phyloP scores from a whole-genome alignment of 257 asterid genomes.

The Solanum gracilifrons region DNA sequence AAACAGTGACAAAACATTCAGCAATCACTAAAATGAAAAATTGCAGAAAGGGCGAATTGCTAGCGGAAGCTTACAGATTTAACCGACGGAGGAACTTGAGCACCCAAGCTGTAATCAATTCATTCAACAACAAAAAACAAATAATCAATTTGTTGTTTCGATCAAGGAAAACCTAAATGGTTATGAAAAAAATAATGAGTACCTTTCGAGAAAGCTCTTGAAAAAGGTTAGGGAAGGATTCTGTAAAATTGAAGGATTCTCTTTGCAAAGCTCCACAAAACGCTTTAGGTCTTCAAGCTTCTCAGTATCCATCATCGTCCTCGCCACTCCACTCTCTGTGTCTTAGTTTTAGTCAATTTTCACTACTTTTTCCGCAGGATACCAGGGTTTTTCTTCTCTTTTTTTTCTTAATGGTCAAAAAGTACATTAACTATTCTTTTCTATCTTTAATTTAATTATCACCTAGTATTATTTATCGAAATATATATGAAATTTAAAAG shows the following conservation, averaged over 20 bases:
- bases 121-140: not conserved
- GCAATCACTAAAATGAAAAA: not conserved
- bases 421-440: not conserved
- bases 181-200: not conserved
- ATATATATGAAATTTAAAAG: not conserved
- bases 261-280: conserved; percentile 34
- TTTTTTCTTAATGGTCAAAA: not conserved
- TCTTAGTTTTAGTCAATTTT: not conserved
- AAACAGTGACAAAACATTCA: not conserved
- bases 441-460: not conserved
- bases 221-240: conserved; percentile 44
- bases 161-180: not conserved
- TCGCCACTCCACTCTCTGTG: not conserved
- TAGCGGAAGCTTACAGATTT: conserved; percentile 30
- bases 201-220: conserved; percentile 60
- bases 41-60: not conserved
- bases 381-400: not conserved
- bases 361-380: not conserved
- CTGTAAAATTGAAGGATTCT: conserved; percentile 36
- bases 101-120: conserved; percentile 39
- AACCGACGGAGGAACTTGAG: conserved; percentile 29
- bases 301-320: conserved; percentile 27
- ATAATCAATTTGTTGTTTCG: not conserved
- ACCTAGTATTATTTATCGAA: not conserved
- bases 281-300: conserved; percentile 33